Evolutionary conservation across 331 rosid genomes (phyloP).

Genomic region (Pyrus hybrid): DNA sequence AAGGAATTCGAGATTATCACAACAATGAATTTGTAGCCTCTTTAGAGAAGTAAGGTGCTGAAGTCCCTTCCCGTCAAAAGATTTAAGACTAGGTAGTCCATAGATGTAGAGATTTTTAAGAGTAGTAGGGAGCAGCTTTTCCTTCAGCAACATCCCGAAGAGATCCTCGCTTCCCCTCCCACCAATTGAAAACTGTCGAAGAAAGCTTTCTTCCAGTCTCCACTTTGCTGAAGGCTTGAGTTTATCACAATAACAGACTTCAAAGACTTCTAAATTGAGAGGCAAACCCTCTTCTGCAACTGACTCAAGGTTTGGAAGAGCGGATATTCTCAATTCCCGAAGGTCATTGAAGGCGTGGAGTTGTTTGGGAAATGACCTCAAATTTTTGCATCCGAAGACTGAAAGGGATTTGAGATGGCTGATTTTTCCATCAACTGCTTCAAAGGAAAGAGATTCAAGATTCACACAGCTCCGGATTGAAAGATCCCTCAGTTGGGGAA

Average conservation of each 20-base stretch:
- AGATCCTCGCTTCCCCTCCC: not conserved
- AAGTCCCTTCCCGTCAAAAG: not conserved
- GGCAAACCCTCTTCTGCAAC: not conserved
- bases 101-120: not conserved
- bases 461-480: too few relatives aligned
- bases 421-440: too few relatives aligned
- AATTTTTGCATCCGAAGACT: not conserved
- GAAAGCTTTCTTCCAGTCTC: not conserved
- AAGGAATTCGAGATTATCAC: too few relatives aligned
- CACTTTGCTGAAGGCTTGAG: not conserved
- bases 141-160: not conserved
- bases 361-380: not conserved
- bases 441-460: too few relatives aligned
- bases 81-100: not conserved
- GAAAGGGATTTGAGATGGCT: too few relatives aligned
- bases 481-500: too few relatives aligned
- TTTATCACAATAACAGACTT: not conserved
- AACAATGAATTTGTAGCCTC: too few relatives aligned
- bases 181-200: not conserved
- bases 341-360: not conserved
- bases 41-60: not conserved
- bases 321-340: not conserved
- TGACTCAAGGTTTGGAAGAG: not conserved
- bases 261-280: not conserved
- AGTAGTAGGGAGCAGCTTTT: slow-evolving; percentile 1